A percentile compares a stretch with the other conserved stretches of the same genome.
These are phyloP conservation scores for Aureobasidium sp. DNA, from an alignment of 2,329 filamentous ascomycete genomes.

Conservation along the genomic window DNA sequence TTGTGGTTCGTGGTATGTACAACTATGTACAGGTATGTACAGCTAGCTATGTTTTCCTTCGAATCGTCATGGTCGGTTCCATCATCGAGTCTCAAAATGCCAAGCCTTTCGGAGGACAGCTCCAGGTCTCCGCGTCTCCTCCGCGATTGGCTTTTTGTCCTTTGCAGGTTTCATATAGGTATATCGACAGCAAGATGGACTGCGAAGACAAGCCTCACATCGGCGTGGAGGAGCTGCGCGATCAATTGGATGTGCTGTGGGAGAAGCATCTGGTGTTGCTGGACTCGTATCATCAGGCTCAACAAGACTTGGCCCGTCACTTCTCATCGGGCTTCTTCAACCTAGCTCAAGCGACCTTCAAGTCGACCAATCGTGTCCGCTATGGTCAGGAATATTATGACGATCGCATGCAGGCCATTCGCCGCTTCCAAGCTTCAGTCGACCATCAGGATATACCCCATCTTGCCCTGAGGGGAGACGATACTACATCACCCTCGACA, in stretches of 20 bases:
- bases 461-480: neutral
- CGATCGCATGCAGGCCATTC: constrained; percentile 60
- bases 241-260: constrained; percentile 55
- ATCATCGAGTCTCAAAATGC: constrained; percentile 1
- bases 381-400: constrained; percentile 69
- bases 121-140: neutral
- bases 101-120: constrained; percentile 11
- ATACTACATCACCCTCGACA: constrained; percentile 3
- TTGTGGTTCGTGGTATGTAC: neutral
- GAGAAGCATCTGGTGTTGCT: constrained; percentile 59
- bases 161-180: neutral
- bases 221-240: constrained; percentile 25
- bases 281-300: constrained; percentile 59
- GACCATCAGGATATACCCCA: neutral
- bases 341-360: constrained; percentile 70
- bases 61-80: neutral
- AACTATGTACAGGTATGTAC: no score
- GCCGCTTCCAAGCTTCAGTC: constrained; percentile 38
- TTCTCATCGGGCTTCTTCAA: constrained; percentile 47
- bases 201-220: neutral
- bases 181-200: neutral
- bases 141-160: neutral
- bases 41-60: neutral
- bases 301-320: constrained; percentile 46
- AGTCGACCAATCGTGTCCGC: constrained; percentile 53